Evolutionary conservation across 2,329 filamentous ascomycete genomes (phyloP), one percentile per base, ranked within the genome.

Genomic region (Sarocladiaceae sp.): DNA sequence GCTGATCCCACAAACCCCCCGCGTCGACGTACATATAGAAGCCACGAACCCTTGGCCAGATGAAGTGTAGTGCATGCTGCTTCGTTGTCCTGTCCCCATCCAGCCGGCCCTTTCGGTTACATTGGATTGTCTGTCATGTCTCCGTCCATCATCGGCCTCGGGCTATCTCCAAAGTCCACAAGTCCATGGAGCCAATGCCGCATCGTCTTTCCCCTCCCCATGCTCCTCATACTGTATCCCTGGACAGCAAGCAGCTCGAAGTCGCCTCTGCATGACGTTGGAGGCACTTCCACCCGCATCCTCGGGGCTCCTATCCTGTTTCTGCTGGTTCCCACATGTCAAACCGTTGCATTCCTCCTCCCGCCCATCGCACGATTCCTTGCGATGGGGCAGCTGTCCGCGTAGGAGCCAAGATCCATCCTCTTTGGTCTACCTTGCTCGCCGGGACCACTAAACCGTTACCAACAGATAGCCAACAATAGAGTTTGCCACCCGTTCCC

Each of bases 191-290:
- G n/a, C n/a, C n/a, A n/a, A n/a, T n/a, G n/a, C n/a, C n/a, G n/a
- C n/a, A n/a, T n/a, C n/a, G n/a, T n/a, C n/a, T n/a, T n/a, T n/a
- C n/a, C n/a, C n/a, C n/a, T n/a, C n/a, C n/a, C n/a, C n/a, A n/a
- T n/a, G n/a, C n/a, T n/a, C n/a, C n/a, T n/a, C n/a, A n/a, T n/a
- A n/a, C n/a, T n/a, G n/a, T n/a, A n/a, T n/a, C n/a, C n/a, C n/a
- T n/a, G n/a, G n/a, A n/a, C n/a, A n/a, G n/a, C n/a, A n/a, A n/a
- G n/a, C n/a, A n/a, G n/a, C n/a, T n/a, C n/a, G n/a, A n/a, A n/a
- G n/a, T n/a, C n/a, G n/a, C n/a, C n/a, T n/a, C n/a, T 40, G 37
- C 37, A 40, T 23, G 37, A 40, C 37, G 37, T 40, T 40, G 7
- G 37, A 12, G 17, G 7, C 7, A 8, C 33, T n/a, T 20, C 8